Conservation (phyloP, 306 rosid species). For the Trifolium pratense region DNA sequence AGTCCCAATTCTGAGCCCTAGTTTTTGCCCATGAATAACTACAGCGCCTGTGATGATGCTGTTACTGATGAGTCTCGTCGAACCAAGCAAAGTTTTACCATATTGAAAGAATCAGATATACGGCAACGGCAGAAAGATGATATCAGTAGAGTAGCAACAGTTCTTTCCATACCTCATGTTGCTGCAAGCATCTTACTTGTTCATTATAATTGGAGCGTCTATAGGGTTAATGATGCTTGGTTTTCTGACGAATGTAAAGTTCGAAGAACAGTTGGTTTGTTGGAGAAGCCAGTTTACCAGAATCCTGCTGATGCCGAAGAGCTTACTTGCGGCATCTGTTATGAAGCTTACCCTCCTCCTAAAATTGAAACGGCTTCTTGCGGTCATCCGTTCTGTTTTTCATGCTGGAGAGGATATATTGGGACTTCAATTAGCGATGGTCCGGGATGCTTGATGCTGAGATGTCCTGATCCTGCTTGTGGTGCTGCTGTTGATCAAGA, state of each 20-base stretch:
- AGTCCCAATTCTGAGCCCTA: too few relatives aligned
- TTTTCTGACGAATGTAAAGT: constrained; percentile 72
- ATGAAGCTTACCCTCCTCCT: constrained; percentile 51
- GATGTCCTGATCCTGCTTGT: constrained; percentile 82
- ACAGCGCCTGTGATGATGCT: constrained; percentile 56
- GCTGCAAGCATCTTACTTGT: constrained; percentile 70
- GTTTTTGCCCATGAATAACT: constrained; percentile 66
- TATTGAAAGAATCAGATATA: constrained; percentile 67
- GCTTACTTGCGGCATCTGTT: constrained; percentile 75
- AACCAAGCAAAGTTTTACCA: constrained; percentile 67
- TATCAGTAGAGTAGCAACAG: constrained; percentile 56
- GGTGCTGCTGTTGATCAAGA: constrained; percentile 73
- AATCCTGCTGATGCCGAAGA: constrained; percentile 44
- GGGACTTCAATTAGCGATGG: constrained; percentile 76
- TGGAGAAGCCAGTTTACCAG: constrained; percentile 52
- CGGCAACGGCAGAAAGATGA: constrained; percentile 65
- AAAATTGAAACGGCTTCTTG: constrained; percentile 57
- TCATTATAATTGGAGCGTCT: constrained; percentile 73
- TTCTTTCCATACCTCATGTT: constrained; percentile 63
- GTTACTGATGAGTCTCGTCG: constrained; percentile 58
- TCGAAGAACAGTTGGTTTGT: constrained; percentile 66
- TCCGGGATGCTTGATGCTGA: constrained; percentile 79
- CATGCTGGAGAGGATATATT: constrained; percentile 78
- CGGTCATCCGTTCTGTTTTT: constrained; percentile 72
- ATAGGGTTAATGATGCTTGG: constrained; percentile 77